These are phyloP conservation scores for Alternaria ethzedia DNA, from an alignment of 2,329 filamentous ascomycete species.

Conservation along the genomic window DNA sequence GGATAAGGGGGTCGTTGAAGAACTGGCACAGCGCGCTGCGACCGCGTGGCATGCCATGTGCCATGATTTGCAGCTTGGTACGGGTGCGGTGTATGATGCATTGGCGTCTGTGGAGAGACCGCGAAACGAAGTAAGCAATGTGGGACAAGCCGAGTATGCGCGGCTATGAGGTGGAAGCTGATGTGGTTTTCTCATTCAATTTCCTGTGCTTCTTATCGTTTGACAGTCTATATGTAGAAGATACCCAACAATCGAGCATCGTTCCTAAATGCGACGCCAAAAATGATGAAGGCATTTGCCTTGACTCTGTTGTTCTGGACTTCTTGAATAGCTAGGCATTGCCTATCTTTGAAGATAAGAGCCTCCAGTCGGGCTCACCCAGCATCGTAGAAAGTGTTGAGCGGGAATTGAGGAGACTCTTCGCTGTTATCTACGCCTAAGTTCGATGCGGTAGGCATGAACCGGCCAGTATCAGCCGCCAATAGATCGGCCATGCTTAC, in stretches of 20 bases:
- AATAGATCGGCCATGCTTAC: conserved; percentile 62
- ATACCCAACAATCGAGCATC: background rate
- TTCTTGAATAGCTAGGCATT: background rate
- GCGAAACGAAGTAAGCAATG: background rate
- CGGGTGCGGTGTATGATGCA: background rate
- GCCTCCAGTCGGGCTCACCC: conserved; percentile 1
- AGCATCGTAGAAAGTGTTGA: conserved; percentile 28
- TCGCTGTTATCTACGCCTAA: conserved; percentile 29
- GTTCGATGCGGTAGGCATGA: conserved; percentile 42
- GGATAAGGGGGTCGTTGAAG: conserved; percentile 60
- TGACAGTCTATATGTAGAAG: background rate
- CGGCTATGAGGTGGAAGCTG: background rate
- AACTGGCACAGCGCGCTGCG: conserved; percentile 60
- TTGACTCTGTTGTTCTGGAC: background rate
- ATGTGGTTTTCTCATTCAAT: background rate
- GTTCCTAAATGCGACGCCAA: background rate
- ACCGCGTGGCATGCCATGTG: conserved; percentile 60
- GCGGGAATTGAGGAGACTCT: conserved; percentile 26
- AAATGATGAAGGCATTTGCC: background rate
- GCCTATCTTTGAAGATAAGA: background rate
- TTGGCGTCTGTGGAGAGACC: background rate
- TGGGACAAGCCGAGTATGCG: conserved; percentile 2
- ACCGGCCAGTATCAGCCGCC: conserved; percentile 44
- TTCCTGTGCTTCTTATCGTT: background rate
- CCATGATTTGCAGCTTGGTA: conserved; percentile 42